A percentile compares a stretch with the other conserved stretches of the same genome.
Evolutionary conservation across 805 yeast genomes (phyloP).

Genomic region (Saccharomycopsis olivae): DNA sequence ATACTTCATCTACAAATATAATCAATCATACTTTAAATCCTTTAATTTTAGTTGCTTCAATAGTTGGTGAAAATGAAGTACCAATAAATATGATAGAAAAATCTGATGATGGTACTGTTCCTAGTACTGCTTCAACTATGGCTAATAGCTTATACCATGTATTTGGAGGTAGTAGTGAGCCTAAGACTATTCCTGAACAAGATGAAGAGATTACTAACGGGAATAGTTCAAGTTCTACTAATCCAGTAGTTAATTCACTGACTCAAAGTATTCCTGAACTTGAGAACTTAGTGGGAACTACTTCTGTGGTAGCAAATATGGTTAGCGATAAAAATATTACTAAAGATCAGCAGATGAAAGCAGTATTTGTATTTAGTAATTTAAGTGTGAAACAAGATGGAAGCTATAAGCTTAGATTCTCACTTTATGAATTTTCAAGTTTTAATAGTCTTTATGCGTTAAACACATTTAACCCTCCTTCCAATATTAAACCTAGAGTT

Average conservation of each 20-base stretch:
- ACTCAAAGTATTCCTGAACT: background rate
- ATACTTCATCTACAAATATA: background rate
- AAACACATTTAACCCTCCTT: constrained; percentile 5
- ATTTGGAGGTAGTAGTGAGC: background rate
- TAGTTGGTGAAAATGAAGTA: constrained; percentile 9
- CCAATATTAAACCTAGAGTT: background rate
- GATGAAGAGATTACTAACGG: background rate
- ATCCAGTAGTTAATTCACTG: background rate
- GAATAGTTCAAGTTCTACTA: background rate
- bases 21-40: constrained; percentile 18
- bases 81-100: background rate
- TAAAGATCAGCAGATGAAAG: constrained; percentile 11
- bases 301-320: constrained; percentile 18
- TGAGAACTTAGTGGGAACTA: constrained; percentile 17
- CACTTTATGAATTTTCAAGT: constrained; percentile 14
- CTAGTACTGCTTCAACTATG: background rate
- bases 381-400: constrained; percentile 19
- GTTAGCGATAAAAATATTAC: constrained; percentile 12
- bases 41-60: constrained; percentile 13
- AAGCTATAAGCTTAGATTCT: constrained; percentile 14
- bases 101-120: background rate
- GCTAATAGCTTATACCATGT: background rate
- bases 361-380: constrained; percentile 18
- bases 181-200: background rate
- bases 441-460: constrained; percentile 4